Base-by-base conservation (phyloP, 2,329 filamentous ascomycete species). In the Aspergillus phoenicis region DNA sequence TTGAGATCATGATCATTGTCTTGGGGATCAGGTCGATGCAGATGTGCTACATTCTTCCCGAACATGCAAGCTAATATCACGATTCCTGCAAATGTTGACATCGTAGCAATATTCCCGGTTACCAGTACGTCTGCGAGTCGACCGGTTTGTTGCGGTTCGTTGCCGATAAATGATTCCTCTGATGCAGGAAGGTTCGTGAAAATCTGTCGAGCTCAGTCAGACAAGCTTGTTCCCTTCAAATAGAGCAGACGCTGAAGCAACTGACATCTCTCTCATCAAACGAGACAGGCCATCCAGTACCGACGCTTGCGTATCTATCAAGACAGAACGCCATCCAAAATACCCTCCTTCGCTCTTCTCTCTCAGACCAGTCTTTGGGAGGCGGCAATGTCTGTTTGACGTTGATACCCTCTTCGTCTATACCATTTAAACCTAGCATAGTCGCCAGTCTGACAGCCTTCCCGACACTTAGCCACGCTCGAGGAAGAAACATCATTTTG, bases 401-500 rank as follows among this genome's bases (percentile, higher is more conserved):
- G 68, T 98, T 93, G 51, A 97, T 77, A 0, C 91, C 91, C 3
- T 80, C 77, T 5, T 92, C 91, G 71, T 98, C 95, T 52, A 97
- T 77, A 62, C 93, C 87, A 75, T 98, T 92, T 38, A 98, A 79
- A 8, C 94, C 92, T 80, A 97, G 92, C 94, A 98, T 97, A 71
- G 96, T 89, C 54, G 87, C 86, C 57, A 98, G 78, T 54, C 94
- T 86, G n/a, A 89, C 86, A 4, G 90, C 90, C 63, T 91, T 84
- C 22, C 94, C 95, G 2, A 91, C 89, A 67, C 91, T 97, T 80
- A 97, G 87, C 95, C 95, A 98, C 0, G 95, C 95, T 66, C 95
- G 84, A 1, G 95, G 94, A 69, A 98, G 98, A 75, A 93, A 96
- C 91, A 98, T 97, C 84, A 91, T 90, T 78, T 94, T 97, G 82